Evolutionary conservation across 768 basidiomycete species (phyloP).

Genomic region (Dioszegia crocea): DNA sequence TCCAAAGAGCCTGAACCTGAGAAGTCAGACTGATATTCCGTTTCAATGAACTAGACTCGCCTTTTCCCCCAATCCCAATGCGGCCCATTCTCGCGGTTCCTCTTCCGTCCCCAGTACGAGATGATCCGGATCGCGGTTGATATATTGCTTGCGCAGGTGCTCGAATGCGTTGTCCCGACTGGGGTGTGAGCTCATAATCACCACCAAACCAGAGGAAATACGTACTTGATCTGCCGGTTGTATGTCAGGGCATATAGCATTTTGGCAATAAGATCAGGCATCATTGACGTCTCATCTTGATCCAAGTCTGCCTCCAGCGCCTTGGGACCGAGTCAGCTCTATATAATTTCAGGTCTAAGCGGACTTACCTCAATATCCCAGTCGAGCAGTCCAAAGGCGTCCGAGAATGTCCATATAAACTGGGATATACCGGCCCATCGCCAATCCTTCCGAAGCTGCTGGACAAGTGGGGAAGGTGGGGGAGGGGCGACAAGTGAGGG

Average conservation of each 20-base stretch:
- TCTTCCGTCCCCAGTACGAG: conserved; percentile 37
- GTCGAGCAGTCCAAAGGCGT: conserved; percentile 67
- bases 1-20: conserved; percentile 46
- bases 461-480: conserved; percentile 44
- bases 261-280: conserved; percentile 43
- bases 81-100: conserved; percentile 40
- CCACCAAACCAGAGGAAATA: neutral
- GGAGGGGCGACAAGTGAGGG: conserved; percentile 25
- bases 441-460: conserved; percentile 69
- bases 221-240: conserved; percentile 46
- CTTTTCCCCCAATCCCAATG: conserved; percentile 42
- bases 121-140: conserved; percentile 28
- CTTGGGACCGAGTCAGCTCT: conserved; percentile 7
- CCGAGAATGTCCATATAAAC: conserved; percentile 79
- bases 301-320: conserved; percentile 43
- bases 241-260: conserved; percentile 48
- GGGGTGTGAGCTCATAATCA: conserved; percentile 2
- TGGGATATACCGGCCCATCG: conserved; percentile 89
- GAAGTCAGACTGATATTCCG: neutral
- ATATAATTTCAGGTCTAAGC: no score
- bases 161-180: conserved; percentile 44
- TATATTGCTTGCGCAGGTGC: conserved; percentile 42
- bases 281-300: conserved; percentile 25
- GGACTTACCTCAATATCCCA: conserved; percentile 55
- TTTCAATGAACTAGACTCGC: conserved; percentile 9